These are phyloP conservation scores for Gastrodia elata DNA, from an alignment of 106 monocot genomes.

Conservation along the genomic window DNA sequence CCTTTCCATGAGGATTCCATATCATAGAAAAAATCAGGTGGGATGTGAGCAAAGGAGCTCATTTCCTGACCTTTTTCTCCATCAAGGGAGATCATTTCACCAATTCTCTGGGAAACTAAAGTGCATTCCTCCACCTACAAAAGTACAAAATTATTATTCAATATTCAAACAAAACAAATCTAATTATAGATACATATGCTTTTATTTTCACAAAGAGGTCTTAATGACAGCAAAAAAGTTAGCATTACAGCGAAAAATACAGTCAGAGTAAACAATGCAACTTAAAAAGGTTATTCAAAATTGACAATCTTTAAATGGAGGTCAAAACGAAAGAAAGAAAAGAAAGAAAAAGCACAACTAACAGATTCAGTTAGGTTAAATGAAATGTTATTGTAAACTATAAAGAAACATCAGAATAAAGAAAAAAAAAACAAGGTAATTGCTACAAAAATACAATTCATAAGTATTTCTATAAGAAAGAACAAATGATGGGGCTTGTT, in stretches of 20 bases:
- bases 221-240: not conserved
- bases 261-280: not conserved
- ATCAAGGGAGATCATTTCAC: conserved; percentile 67
- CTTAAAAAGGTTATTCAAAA: not conserved
- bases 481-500: too few species aligned
- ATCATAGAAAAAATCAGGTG: conserved; percentile 77
- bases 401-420: not conserved
- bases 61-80: conserved; percentile 68
- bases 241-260: not conserved
- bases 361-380: not conserved
- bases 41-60: conserved; percentile 56
- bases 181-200: not conserved
- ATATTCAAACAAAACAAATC: not conserved
- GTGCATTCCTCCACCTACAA: conserved; percentile 66
- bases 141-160: not conserved
- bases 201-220: not conserved
- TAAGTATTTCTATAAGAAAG: not conserved
- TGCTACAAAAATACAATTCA: not conserved
- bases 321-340: not conserved
- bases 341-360: not conserved
- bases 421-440: not conserved
- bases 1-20: conserved; percentile 93
- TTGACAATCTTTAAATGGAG: not conserved
- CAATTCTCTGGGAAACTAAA: conserved; percentile 64
- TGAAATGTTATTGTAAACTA: not conserved